A percentile compares a stretch with the other conserved stretches of the same genome.
Conservation (phyloP, 257 asterid species). For the Fraxinus excelsior region DNA sequence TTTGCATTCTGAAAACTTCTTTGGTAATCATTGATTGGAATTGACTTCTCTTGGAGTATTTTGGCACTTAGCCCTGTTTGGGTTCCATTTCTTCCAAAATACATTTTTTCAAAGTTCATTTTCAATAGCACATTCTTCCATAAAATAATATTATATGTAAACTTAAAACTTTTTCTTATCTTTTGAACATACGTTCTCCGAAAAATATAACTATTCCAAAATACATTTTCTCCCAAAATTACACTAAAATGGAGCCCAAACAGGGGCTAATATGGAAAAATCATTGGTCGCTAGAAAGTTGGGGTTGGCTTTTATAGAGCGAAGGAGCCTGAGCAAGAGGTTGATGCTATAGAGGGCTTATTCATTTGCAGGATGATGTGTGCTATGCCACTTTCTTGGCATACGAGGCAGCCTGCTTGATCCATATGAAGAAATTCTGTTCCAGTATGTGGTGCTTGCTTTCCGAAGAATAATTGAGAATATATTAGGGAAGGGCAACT, state of each 20-base stretch:
- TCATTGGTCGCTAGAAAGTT: background rate
- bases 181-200: no score
- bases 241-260: no score
- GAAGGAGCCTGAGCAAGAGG: constrained; percentile 8
- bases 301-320: background rate
- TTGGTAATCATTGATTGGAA: background rate
- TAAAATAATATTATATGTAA: no score
- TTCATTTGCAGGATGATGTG: background rate
- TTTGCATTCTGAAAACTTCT: background rate
- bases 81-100: no score
- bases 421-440: background rate
- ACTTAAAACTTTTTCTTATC: no score
- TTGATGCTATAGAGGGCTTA: constrained; percentile 12
- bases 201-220: no score
- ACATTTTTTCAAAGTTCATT: no score
- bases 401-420: background rate
- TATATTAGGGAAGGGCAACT: background rate
- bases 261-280: background rate
- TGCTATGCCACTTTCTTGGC: background rate
- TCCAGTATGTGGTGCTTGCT: background rate
- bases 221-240: no score
- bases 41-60: background rate
- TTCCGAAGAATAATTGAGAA: background rate
- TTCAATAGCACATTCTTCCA: no score
- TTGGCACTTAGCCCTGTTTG: background rate